These are phyloP conservation scores for Brettanomyces custersianus DNA, from an alignment of 805 yeast genomes.

Conservation along the genomic window DNA sequence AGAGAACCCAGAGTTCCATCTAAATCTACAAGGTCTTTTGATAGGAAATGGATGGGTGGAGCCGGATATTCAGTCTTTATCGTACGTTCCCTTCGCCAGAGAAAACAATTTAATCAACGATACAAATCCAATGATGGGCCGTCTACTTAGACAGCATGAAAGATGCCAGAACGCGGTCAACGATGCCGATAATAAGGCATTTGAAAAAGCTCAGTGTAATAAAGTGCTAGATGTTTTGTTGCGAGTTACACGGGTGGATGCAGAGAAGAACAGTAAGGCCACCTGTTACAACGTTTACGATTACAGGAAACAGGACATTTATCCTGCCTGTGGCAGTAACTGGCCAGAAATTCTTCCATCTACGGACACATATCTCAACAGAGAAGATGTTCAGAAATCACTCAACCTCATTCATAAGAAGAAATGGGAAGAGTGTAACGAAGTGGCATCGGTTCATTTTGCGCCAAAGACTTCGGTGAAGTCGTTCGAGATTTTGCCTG, in stretches of 20 bases:
- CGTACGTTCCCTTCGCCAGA: constrained; percentile 65
- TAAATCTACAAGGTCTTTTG: constrained; percentile 54
- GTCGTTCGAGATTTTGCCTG: constrained; percentile 59
- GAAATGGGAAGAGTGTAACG: constrained; percentile 74
- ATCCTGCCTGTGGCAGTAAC: constrained; percentile 82
- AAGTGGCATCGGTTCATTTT: constrained; percentile 44
- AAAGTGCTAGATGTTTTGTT: constrained; percentile 33
- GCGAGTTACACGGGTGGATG: constrained; percentile 19
- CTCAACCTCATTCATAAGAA: constrained; percentile 36
- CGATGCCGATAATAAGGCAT: constrained; percentile 14
- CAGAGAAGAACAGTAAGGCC: constrained; percentile 24
- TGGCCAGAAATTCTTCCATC: constrained; percentile 69
- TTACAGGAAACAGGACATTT: constrained; percentile 56
- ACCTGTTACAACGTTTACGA: constrained; percentile 82
- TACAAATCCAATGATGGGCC: constrained; percentile 29
- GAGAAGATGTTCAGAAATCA: constrained; percentile 35
- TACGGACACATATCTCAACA: constrained; percentile 43
- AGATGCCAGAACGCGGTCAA: constrained; percentile 49
- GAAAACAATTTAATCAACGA: constrained; percentile 46
- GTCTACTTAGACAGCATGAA: constrained; percentile 42
- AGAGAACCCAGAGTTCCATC: constrained; percentile 13
- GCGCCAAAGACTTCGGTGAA: constrained; percentile 47
- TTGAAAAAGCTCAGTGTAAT: constrained; percentile 28
- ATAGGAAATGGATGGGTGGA: constrained; percentile 96
- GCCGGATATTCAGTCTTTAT: constrained; percentile 74